phyloP scores from a whole-genome alignment of 805 yeast genomes.

The Komagataella ulmi region DNA sequence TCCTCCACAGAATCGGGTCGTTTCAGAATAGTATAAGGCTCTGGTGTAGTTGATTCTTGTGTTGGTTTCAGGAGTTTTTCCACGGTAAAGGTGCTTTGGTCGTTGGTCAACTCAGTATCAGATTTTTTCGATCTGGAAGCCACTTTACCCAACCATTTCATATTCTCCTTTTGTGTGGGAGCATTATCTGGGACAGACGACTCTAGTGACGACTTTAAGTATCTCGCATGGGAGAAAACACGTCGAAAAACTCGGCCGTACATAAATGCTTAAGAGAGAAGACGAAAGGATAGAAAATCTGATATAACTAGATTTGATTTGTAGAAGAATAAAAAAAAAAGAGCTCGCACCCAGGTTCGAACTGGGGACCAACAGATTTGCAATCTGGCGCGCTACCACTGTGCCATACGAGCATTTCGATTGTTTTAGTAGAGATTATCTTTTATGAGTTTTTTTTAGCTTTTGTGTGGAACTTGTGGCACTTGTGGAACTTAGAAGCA shows the following conservation, averaged over 20 bases:
- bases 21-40: slow-evolving; percentile 3
- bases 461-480: too few species aligned
- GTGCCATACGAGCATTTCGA: slow-evolving; percentile 44
- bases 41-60: slow-evolving; percentile 10
- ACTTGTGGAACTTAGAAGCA: too few species aligned
- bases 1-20: background rate
- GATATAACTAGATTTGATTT: too few species aligned
- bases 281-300: background rate
- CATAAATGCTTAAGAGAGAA: background rate
- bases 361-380: slow-evolving; percentile 98
- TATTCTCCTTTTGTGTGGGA: slow-evolving; percentile 18
- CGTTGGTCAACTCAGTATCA: background rate
- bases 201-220: background rate
- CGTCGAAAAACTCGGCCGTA: background rate
- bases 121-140: background rate
- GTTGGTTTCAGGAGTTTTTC: slow-evolving; percentile 3
- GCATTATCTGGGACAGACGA: slow-evolving; percentile 19
- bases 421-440: background rate
- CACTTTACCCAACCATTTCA: slow-evolving; percentile 15
- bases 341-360: slow-evolving; percentile 90
- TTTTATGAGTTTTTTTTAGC: too few species aligned
- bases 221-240: background rate
- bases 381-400: slow-evolving; percentile 99
- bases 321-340: slow-evolving; percentile 13
- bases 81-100: background rate